Base-by-base conservation (phyloP, 805 yeast species). In the Schizosaccharomyces osmophilus region DNA sequence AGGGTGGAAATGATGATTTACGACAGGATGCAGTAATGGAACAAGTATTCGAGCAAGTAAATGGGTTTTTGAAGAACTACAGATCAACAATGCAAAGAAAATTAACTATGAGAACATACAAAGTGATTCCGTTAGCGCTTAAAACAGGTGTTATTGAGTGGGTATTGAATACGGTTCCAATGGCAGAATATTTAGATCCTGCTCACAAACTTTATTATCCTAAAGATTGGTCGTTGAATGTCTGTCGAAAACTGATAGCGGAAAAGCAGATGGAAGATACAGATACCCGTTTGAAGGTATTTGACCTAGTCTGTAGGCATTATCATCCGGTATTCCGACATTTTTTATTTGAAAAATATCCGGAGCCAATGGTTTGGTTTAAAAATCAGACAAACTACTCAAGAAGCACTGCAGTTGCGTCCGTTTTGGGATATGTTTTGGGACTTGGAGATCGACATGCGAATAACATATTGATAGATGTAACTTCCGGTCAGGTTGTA, bases 21-120 rank as follows among this genome's bases (percentile, higher is more conserved):
- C 74, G 97, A 61, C 98, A 94, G 71, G 99, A 93, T 72, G 85
- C 95, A 0, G 87, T 93, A 62, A 94, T 93, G 98, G 94, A 90
- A 69, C 97, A 93, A 69, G 97, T 90, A 1, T 93, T 94, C 70
- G 84, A 78, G 24, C 86, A 88, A 67, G 95, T 88, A 17, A 88
- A 89, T 67, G 71, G 74, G 15, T 78, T 87, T 45, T 76, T 90
- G 62, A 69, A 66, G 11, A 73, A 73, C 29, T 81, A 85, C 67
- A 75, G 76, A 61, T 79, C 78, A 41, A 76, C 90, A 0, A 69
- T 82, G 31, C 76, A 73, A 60, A 70, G 89, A n/a, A 71, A 74
- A 1, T 72, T 90, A 62, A 74, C 78, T 2, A 78, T 93, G 0
- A 73, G 95, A 59, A 88, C 97, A 0, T 93, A 93, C 71, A 84